These are phyloP conservation scores for Medicago truncatula DNA, from an alignment of 306 rosid species.

Conservation along the genomic window MtrunA17r5.0-ANR NC_053046.1:11689001-11689500, in stretches of 20 bases:
- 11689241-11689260: constrained; percentile 47
- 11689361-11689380: constrained; percentile 61
- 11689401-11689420: constrained; percentile 50
- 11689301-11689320: constrained; percentile 54
- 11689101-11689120: constrained; percentile 49
- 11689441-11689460: constrained; percentile 53
- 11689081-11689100: constrained; percentile 53
- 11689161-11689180: constrained; percentile 58
- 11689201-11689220: constrained; percentile 64
- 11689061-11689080: constrained; percentile 53
- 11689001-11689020: constrained; percentile 38
- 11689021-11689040: constrained; percentile 59
- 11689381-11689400: constrained; percentile 49
- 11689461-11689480: constrained; percentile 63
- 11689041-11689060: constrained; percentile 62
- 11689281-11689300: constrained; percentile 77
- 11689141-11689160: constrained; percentile 49
- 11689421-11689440: constrained; percentile 70
- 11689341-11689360: constrained; percentile 66
- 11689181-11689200: constrained; percentile 71
- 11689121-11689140: constrained; percentile 50
- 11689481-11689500: constrained; percentile 52
- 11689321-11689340: constrained; percentile 60
- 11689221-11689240: constrained; percentile 62
- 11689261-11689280: constrained; percentile 58